These are phyloP conservation scores for Hippophae gyantsensis DNA, from an alignment of 306 rosid genomes.

Conservation along the genomic window DNA sequence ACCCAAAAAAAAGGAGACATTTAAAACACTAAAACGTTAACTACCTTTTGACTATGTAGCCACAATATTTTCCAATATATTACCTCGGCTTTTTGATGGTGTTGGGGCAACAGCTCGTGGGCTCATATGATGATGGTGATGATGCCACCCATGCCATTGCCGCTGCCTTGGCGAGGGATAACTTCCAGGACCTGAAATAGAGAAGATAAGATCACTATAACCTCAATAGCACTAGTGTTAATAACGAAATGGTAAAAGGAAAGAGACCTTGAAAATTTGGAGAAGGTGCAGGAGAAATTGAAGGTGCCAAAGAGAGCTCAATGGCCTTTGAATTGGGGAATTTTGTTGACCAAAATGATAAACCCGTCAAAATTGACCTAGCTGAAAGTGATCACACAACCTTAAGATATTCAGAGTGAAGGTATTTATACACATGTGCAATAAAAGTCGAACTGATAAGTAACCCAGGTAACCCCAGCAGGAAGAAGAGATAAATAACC, in stretches of 20 bases:
- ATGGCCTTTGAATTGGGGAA: conserved; percentile 19
- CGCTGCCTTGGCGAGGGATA: conserved; percentile 22
- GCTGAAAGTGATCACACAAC: conserved; percentile 40
- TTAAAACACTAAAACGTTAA: conserved; percentile 1
- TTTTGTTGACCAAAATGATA: conserved; percentile 38
- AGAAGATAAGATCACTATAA: conserved; percentile 18
- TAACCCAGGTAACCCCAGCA: background rate
- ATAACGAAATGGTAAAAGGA: conserved; percentile 6
- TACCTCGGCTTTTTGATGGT: conserved; percentile 65
- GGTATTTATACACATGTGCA: conserved; percentile 1
- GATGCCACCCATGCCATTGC: conserved; percentile 11
- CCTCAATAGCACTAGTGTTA: conserved; percentile 7
- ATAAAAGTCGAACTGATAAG: background rate
- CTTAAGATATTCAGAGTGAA: conserved; percentile 3
- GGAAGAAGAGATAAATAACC: too few species aligned
- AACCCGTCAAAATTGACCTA: conserved; percentile 31
- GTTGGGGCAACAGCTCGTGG: conserved; percentile 47
- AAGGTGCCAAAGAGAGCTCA: conserved; percentile 33
- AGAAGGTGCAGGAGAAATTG: conserved; percentile 47
- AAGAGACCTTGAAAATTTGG: conserved; percentile 43
- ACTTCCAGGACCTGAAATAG: conserved; percentile 35
- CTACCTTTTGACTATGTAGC: background rate
- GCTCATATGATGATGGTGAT: conserved; percentile 27
- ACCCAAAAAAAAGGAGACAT: background rate
- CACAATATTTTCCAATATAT: conserved; percentile 9